Conservation (phyloP, 2,329 filamentous ascomycete genomes). For the Alternaria hordeiaustralica region DNA sequence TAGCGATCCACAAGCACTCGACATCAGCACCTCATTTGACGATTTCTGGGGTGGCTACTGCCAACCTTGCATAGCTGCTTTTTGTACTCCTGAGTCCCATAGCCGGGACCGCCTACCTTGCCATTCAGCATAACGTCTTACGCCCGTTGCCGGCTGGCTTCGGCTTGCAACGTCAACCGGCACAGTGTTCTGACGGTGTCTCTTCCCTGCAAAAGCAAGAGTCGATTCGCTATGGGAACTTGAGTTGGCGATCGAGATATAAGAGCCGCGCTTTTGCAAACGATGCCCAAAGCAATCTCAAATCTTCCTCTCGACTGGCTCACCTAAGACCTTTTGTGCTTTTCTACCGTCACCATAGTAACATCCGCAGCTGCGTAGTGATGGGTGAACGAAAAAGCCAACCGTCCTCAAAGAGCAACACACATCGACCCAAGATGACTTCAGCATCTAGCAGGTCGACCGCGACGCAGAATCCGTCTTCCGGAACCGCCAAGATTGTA, state of each 20-base stretch:
- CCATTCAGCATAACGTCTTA: slow-evolving; percentile 15
- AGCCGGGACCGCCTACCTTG: slow-evolving; percentile 24
- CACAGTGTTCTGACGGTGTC: slow-evolving; percentile 7
- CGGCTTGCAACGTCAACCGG: slow-evolving; percentile 9
- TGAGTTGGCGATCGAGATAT: slow-evolving; percentile 8
- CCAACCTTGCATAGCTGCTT: slow-evolving; percentile 21
- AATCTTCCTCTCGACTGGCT: not conserved
- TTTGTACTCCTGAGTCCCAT: slow-evolving; percentile 22
- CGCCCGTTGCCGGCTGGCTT: slow-evolving; percentile 19
- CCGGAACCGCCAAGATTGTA: slow-evolving; percentile 28
- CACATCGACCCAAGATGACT: not conserved
- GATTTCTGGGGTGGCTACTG: slow-evolving; percentile 25
- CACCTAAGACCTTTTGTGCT: not conserved
- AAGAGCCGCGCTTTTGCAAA: not conserved
- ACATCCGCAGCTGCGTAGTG: not conserved
- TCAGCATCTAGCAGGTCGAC: not conserved
- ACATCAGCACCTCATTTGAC: slow-evolving; percentile 31
- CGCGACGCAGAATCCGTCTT: slow-evolving; percentile 6
- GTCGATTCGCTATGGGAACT: slow-evolving; percentile 3
- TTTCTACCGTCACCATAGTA: not conserved
- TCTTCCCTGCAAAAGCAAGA: slow-evolving; percentile 8
- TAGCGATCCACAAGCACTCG: slow-evolving; percentile 33
- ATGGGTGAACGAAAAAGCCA: not conserved
- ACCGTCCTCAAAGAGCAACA: slow-evolving; percentile 1
- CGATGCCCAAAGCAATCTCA: not conserved